Evolutionary conservation across 768 basidiomycete species (phyloP).

Genomic region (Symmetrospora coprosmae): DNA sequence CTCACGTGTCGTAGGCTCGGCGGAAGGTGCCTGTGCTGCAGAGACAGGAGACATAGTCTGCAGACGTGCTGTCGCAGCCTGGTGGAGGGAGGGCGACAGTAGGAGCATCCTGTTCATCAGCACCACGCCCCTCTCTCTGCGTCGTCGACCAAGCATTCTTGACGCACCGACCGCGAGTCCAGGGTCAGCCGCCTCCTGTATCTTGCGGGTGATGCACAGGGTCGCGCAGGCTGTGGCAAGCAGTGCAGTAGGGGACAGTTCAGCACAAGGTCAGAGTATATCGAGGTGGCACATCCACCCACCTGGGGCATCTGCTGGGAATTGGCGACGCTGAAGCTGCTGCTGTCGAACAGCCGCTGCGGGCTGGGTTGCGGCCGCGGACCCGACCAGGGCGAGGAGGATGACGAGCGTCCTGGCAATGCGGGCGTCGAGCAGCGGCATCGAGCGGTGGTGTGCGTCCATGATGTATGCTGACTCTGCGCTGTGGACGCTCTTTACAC

Average conservation of each 20-base stretch:
- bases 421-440: too few relatives aligned
- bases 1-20: constrained; percentile 13
- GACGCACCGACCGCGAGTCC: constrained; percentile 1
- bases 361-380: background rate
- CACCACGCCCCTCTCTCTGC: too few relatives aligned
- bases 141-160: background rate
- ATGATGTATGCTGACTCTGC: too few relatives aligned
- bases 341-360: too few relatives aligned
- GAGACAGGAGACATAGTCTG: constrained; percentile 7
- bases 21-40: constrained; percentile 4
- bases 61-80: constrained; percentile 4
- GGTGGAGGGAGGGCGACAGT: background rate
- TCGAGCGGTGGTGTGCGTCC: too few relatives aligned
- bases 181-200: constrained; percentile 14
- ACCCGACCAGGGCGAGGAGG: background rate
- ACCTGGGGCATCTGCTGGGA: constrained; percentile 8
- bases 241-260: too few relatives aligned
- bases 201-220: constrained; percentile 6
- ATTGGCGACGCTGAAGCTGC: background rate
- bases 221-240: constrained; percentile 9
- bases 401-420: background rate
- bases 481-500: too few relatives aligned
- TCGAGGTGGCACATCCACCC: too few relatives aligned
- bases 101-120: too few relatives aligned
- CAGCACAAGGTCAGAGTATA: too few relatives aligned